Base-by-base conservation (phyloP, 495 filamentous ascomycete species). In the Aspergillus baeticus region DNA sequence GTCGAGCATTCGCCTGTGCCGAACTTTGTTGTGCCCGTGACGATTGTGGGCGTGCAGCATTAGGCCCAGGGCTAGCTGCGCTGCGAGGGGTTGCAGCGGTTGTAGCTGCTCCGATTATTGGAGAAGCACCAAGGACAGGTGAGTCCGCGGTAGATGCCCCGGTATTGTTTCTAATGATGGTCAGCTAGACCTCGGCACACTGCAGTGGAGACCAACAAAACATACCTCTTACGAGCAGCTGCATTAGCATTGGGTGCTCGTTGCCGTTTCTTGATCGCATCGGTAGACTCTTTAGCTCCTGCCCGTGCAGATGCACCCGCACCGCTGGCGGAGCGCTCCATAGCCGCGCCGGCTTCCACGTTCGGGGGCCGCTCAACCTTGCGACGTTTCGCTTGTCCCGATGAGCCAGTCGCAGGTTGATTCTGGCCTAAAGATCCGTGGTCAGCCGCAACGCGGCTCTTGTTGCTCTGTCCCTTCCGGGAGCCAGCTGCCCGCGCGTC, bases 321-420 rank as follows among this genome's bases (percentile, higher is more conserved):
- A 8, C 78, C 80, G 64, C 86, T 88, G 66, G 89, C 78, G 31
- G 88, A 84, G 59, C 89, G 86, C 57, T 92, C 89, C 77, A 85
- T 84, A 0, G 84, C 75, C 31, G 79, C 78, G 26, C 79, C 78
- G 34, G 76, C 76, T 7, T 80, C 70, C 7, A 70, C 75, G 13
- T 67, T 51, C 15, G 69, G 50, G 18, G 74, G 67, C 50, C 89
- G 87, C 41, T 94, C 90, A n/a, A 88, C 84, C 71, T 88, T 95
- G 41, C 90, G 85, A 57, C 89, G 80, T 69, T 96, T 96, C 11
- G 82, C 67, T 33, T 82, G 77, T 2, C 52, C 60, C 38, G 65
- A 49, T 17, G 58, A 29, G 14, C 23, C 36, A 33, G 44, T 36
- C 10, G 56, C 46, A 26, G 37, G 53, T 34, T 45, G 58, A 36